Conservation (phyloP, 306 rosid species). For the Prinsepia uniflora region DNA sequence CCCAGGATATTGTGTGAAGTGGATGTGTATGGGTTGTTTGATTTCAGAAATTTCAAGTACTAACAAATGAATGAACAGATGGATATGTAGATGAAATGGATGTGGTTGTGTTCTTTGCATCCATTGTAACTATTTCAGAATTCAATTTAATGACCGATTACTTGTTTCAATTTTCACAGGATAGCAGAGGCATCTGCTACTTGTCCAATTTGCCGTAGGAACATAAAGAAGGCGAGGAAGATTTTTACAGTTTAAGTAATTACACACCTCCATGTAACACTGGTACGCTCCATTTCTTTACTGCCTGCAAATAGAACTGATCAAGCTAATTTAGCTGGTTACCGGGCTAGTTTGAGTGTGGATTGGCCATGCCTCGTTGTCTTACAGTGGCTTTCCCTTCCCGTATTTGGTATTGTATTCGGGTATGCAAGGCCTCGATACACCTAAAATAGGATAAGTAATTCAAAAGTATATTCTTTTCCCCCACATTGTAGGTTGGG, state of each 20-base stretch:
- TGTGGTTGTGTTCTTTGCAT: background rate
- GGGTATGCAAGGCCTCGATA: slow-evolving; percentile 14
- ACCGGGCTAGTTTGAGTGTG: slow-evolving; percentile 16
- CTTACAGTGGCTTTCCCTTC: slow-evolving; percentile 18
- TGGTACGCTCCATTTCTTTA: slow-evolving; percentile 17
- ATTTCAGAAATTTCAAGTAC: no score
- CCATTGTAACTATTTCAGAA: slow-evolving; percentile 3
- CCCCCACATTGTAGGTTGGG: slow-evolving; percentile 17
- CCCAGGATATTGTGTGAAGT: no score
- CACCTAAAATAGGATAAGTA: slow-evolving; percentile 18
- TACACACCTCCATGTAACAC: slow-evolving; percentile 7
- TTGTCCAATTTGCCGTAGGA: slow-evolving; percentile 76
- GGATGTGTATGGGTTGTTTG: no score
- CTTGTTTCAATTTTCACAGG: slow-evolving; percentile 45
- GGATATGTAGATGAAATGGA: no score
- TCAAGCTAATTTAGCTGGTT: slow-evolving; percentile 29
- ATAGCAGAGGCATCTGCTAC: slow-evolving; percentile 64
- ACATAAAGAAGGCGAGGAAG: slow-evolving; percentile 76
- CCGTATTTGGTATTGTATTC: slow-evolving; percentile 16
- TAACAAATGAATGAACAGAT: no score
- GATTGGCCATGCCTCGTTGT: slow-evolving; percentile 5
- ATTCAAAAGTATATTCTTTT: slow-evolving; percentile 14
- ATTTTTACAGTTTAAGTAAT: slow-evolving; percentile 58
- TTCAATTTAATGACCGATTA: slow-evolving; percentile 5
- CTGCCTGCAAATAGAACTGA: slow-evolving; percentile 30